phyloP scores from a whole-genome alignment of 192 early-diverging fungal genomes.

The Podila minutissima region DNA sequence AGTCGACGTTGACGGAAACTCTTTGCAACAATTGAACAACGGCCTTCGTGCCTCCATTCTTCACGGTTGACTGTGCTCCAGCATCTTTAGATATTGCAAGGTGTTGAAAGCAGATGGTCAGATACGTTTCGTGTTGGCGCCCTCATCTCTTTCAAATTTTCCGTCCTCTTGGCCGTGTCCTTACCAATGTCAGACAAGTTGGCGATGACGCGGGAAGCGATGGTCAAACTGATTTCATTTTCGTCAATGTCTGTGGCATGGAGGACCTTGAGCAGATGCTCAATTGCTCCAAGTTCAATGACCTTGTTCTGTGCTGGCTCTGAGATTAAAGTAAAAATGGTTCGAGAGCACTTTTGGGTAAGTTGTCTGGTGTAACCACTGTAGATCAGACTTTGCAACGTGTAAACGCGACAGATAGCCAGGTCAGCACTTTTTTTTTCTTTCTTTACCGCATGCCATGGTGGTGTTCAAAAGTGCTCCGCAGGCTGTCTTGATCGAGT shows the following conservation, averaged over 20 bases:
- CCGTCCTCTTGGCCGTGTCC: neutral
- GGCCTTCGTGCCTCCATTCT: slow-evolving; percentile 9
- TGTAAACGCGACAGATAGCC: neutral
- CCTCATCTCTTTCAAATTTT: no score
- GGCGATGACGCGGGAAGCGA: slow-evolving; percentile 34
- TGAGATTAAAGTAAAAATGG: slow-evolving; percentile 1
- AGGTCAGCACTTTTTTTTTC: neutral
- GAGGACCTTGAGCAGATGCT: slow-evolving; percentile 30
- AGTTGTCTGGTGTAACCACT: neutral
- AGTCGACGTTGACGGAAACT: slow-evolving; percentile 20
- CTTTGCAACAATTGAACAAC: slow-evolving; percentile 20
- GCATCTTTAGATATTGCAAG: slow-evolving; percentile 8
- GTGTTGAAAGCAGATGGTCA: neutral
- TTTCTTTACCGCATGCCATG: slow-evolving; percentile 58
- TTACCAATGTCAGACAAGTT: slow-evolving; percentile 43
- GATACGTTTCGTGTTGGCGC: neutral
- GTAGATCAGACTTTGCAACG: neutral
- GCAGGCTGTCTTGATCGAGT: slow-evolving; percentile 52
- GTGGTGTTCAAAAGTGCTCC: slow-evolving; percentile 62
- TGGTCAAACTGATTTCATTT: slow-evolving; percentile 38
- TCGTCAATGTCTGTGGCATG: slow-evolving; percentile 22
- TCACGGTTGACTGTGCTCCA: slow-evolving; percentile 45
- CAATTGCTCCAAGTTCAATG: slow-evolving; percentile 30
- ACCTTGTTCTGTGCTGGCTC: slow-evolving; percentile 56
- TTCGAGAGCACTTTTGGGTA: neutral